Percentiles rank a stretch among this genome's conserved stretches.
phyloP scores from a whole-genome alignment of 2,329 filamentous ascomycete species.

The Diaporthe citriasiana region DNA sequence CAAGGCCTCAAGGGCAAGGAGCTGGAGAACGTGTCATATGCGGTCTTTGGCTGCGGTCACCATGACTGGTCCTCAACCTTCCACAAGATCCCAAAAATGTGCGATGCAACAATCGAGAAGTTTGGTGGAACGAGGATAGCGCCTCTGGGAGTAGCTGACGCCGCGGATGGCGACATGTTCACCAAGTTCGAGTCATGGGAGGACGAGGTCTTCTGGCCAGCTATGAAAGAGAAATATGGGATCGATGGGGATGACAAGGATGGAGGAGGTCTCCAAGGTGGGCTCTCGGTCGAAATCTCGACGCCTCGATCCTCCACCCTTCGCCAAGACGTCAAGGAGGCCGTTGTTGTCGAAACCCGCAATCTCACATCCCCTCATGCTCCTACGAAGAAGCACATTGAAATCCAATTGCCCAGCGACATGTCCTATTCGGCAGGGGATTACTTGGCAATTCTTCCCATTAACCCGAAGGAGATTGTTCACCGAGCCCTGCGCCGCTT shows the following conservation, averaged over 20 bases:
- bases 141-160: conserved; percentile 69
- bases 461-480: conserved; percentile 75
- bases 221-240: conserved; percentile 57
- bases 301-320: conserved; percentile 67
- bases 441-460: conserved; percentile 79
- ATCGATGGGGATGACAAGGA: conserved; percentile 36
- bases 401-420: conserved; percentile 75
- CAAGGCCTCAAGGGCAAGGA: conserved; percentile 62
- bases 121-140: conserved; percentile 62
- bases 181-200: conserved; percentile 75
- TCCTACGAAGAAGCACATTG: conserved; percentile 73
- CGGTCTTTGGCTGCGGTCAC: conserved; percentile 77
- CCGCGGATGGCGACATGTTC: conserved; percentile 73
- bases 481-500: conserved; percentile 75
- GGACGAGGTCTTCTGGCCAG: conserved; percentile 64
- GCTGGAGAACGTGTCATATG: conserved; percentile 70
- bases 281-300: conserved; percentile 62
- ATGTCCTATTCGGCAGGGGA: conserved; percentile 80
- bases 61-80: conserved; percentile 72
- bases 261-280: conserved; percentile 47
- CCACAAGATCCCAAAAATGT: conserved; percentile 73
- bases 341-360: conserved; percentile 66
- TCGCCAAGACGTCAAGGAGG: conserved; percentile 72
- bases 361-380: conserved; percentile 63
- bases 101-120: conserved; percentile 66